Conservation (phyloP, 805 yeast species). For the Komagataella mondaviorum region DNA sequence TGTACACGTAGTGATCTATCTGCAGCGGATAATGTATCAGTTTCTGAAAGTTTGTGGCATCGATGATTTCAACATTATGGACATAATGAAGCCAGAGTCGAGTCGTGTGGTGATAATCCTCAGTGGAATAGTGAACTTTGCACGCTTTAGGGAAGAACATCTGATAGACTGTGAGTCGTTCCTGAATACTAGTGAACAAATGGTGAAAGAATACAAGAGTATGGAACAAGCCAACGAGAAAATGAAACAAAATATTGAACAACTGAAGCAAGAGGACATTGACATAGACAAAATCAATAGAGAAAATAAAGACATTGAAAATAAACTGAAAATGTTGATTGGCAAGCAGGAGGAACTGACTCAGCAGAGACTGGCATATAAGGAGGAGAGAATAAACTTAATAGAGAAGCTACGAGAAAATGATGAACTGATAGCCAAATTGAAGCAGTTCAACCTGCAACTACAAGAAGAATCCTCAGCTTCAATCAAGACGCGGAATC, state of each 20-base stretch:
- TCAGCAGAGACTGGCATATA: slow-evolving; percentile 49
- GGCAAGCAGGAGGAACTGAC: slow-evolving; percentile 49
- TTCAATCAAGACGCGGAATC: slow-evolving; percentile 33
- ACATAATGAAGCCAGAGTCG: slow-evolving; percentile 69
- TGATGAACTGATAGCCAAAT: slow-evolving; percentile 40
- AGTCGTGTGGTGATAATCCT: slow-evolving; percentile 47
- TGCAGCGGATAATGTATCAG: slow-evolving; percentile 45
- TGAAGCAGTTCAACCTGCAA: slow-evolving; percentile 44
- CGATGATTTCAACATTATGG: slow-evolving; percentile 62
- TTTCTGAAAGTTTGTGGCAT: slow-evolving; percentile 67
- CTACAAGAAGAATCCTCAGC: slow-evolving; percentile 46
- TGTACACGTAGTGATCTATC: slow-evolving; percentile 35
- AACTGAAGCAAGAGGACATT: slow-evolving; percentile 4
- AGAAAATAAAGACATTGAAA: slow-evolving; percentile 27
- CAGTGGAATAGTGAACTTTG: slow-evolving; percentile 79
- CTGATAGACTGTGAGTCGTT: slow-evolving; percentile 55
- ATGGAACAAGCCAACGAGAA: slow-evolving; percentile 26
- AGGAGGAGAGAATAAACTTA: slow-evolving; percentile 43
- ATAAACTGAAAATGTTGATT: slow-evolving; percentile 46
- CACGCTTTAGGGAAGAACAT: slow-evolving; percentile 70
- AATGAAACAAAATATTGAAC: slow-evolving; percentile 14
- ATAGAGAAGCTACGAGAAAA: slow-evolving; percentile 48
- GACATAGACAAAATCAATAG: slow-evolving; percentile 1
- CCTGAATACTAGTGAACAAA: slow-evolving; percentile 36
- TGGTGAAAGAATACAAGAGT: slow-evolving; percentile 29